Evolutionary conservation across 495 filamentous ascomycete genomes (phyloP), one percentile per base, ranked within the genome.

Genomic region (Hypoxylon trugodes): DNA sequence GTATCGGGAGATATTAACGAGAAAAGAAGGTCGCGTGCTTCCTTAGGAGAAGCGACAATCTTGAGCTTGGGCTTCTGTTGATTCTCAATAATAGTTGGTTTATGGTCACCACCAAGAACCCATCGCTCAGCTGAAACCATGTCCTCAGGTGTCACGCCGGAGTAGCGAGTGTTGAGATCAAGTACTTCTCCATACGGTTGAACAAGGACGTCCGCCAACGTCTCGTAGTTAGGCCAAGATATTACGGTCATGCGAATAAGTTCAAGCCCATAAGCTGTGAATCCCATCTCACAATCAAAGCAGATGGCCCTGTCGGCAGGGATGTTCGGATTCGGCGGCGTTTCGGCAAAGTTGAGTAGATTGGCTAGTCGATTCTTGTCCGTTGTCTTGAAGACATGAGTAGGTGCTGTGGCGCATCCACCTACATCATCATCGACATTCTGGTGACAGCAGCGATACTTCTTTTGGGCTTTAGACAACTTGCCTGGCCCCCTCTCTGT

Each of bases 241-340:
- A 90, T 86, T 6, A 89, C 92, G 0, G 95, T 97, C 16, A 99
- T 70, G 13, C 95, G 90, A 40, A 98, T 86, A 10, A 99, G 79
- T 69, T 99, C 95, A 53, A 97, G 71, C 0, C 95, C 95, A 30
- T 87, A 63, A 1, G 88, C 88, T 0, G 95, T 98, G 71, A 95
- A 99, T 6, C 90, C 90, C 95, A 99, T 99, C 69, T 99, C 95
- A 70, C 96, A 97, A 73, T 99, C 95, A 64, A 99, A 89, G 66
- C 86, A 88, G 10, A 98, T 84, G 2, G 86, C 81, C 24, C 76
- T 69, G 33, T 79, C 73, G 18, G 64, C 66, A 7, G 73, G 73
- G 5, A 68, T 73, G 3, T 77, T 66, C 7, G 78, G 74, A 43
- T 91, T 88, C 12, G 70, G 57, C 0, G 93, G 92, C 2, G 96